These are phyloP conservation scores for Xerocomellus intermedius DNA, from an alignment of 768 basidiomycete genomes.

Conservation along the genomic window DNA sequence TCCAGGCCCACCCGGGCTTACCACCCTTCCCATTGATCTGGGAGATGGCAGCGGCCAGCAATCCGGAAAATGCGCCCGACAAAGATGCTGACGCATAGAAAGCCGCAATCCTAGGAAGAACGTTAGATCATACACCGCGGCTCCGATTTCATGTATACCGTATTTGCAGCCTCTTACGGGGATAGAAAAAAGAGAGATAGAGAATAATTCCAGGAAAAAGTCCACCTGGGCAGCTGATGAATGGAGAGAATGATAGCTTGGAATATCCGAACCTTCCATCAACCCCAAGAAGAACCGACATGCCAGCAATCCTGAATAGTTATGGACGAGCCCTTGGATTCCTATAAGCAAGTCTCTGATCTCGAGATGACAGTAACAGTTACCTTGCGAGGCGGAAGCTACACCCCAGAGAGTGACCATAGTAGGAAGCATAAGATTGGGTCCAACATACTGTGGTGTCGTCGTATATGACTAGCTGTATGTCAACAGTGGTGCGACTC, in stretches of 20 bases:
- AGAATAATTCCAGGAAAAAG: constrained; percentile 56
- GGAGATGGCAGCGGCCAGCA: constrained; percentile 58
- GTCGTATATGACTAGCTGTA: neutral
- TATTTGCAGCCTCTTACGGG: constrained; percentile 28
- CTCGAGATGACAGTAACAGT: neutral
- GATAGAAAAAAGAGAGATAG: constrained; percentile 52
- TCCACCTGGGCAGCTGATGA: constrained; percentile 41
- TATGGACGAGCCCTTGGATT: constrained; percentile 42
- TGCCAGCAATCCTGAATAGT: constrained; percentile 51
- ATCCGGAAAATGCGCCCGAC: constrained; percentile 60
- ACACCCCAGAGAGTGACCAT: constrained; percentile 68
- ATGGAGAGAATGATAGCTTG: neutral
- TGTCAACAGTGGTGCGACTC: neutral
- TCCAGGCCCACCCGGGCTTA: constrained; percentile 60
- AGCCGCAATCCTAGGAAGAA: constrained; percentile 32
- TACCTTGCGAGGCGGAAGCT: constrained; percentile 59
- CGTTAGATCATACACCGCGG: constrained; percentile 1
- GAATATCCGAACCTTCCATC: constrained; percentile 50
- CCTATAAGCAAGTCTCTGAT: neutral
- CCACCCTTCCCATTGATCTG: constrained; percentile 53
- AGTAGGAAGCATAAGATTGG: constrained; percentile 56
- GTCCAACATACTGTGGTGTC: constrained; percentile 38
- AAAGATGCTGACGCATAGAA: constrained; percentile 47
- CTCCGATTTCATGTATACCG: constrained; percentile 6
- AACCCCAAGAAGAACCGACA: constrained; percentile 53